Conservation (phyloP, 1,139 yeast species). For the Debaryomyces sp. region DNA sequence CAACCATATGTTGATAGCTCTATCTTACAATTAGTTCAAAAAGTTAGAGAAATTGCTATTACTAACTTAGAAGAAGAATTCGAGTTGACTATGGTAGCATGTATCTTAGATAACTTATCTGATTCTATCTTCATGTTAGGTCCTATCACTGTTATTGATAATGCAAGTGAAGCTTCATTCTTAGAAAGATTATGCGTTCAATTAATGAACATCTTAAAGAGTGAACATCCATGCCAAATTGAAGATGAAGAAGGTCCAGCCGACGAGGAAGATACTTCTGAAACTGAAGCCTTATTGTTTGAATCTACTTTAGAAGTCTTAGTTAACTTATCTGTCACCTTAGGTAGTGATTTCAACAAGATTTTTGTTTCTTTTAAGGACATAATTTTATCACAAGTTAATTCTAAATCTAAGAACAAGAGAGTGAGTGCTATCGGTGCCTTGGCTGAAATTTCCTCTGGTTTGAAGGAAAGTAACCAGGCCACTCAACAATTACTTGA, state of each 20-base stretch:
- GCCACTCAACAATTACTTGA: constrained; percentile 70
- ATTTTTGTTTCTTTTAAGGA: constrained; percentile 76
- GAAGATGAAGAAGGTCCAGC: constrained; percentile 54
- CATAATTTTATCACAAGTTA: constrained; percentile 59
- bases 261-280: constrained; percentile 74
- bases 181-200: constrained; percentile 72
- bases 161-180: constrained; percentile 54
- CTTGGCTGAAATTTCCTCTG: constrained; percentile 83
- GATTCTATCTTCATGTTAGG: constrained; percentile 77
- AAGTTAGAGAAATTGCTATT: constrained; percentile 68
- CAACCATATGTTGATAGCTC: constrained; percentile 59
- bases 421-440: constrained; percentile 88
- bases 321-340: constrained; percentile 70
- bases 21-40: constrained; percentile 61
- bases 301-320: constrained; percentile 88
- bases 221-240: constrained; percentile 81
- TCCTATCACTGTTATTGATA: constrained; percentile 66
- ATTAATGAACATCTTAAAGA: constrained; percentile 70
- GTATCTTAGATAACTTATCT: constrained; percentile 73
- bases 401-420: constrained; percentile 68
- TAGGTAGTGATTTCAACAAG: constrained; percentile 74
- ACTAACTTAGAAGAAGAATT: constrained; percentile 73
- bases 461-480: constrained; percentile 70
- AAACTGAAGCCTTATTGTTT: constrained; percentile 81
- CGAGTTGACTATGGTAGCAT: constrained; percentile 78